These are phyloP conservation scores for Ophidiomyces ophidiicola DNA, from an alignment of 2,329 filamentous ascomycete species.

Conservation along the genomic window DNA sequence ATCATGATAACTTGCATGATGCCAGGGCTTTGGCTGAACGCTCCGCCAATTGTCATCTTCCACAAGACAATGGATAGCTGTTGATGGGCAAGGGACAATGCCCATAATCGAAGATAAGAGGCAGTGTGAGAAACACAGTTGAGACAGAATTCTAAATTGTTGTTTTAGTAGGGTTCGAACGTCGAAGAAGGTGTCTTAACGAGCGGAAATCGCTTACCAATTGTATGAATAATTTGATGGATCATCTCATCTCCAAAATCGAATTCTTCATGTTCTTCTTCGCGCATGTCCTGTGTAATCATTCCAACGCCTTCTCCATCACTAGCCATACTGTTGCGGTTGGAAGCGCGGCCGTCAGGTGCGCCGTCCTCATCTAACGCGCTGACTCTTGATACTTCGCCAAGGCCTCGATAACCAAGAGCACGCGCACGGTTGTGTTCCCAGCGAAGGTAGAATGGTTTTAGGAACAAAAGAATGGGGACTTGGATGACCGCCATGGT, in stretches of 20 bases:
- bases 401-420: conserved; percentile 83
- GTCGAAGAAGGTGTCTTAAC: background rate
- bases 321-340: conserved; percentile 56
- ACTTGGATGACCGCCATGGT: conserved; percentile 77
- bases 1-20: conserved; percentile 64
- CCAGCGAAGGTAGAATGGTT: conserved; percentile 87
- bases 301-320: conserved; percentile 75
- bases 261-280: conserved; percentile 86
- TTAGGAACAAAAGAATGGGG: conserved; percentile 80
- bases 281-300: conserved; percentile 70
- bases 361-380: conserved; percentile 84
- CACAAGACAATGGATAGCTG: conserved; percentile 93
- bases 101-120: conserved; percentile 97
- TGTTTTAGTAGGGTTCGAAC: conserved; percentile 18
- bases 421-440: conserved; percentile 84
- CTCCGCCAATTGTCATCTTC: conserved; percentile 81
- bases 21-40: conserved; percentile 53
- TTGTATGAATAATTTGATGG: conserved; percentile 97
- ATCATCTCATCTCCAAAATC: conserved; percentile 98
- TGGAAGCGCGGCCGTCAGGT: conserved; percentile 48
- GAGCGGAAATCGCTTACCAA: conserved; percentile 51
- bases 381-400: conserved; percentile 75
- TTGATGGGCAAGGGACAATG: conserved; percentile 90
- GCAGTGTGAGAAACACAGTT: conserved; percentile 99
- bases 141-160: conserved; percentile 74